Conservation (phyloP, 371 early-diverging fungal species). For the Apophysomyces variabilis region DNA sequence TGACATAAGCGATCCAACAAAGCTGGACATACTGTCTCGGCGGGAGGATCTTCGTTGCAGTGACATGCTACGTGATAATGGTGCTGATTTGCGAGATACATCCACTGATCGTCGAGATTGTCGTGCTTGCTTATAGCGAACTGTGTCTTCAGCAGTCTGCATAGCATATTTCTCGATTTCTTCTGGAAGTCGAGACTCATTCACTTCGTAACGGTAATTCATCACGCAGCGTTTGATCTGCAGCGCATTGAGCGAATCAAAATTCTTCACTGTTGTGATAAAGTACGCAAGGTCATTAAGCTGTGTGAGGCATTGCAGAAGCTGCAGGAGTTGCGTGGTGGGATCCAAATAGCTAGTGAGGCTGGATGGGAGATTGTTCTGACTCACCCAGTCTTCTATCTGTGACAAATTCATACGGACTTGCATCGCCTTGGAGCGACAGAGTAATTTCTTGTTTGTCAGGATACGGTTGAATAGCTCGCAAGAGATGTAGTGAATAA, state of each 20-base stretch:
- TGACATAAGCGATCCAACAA: conserved; percentile 36
- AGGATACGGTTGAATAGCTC: conserved; percentile 87
- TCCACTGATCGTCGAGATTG: conserved; percentile 40
- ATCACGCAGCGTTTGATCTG: conserved; percentile 77
- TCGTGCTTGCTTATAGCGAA: conserved; percentile 54
- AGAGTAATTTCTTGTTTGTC: conserved; percentile 71
- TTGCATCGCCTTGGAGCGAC: conserved; percentile 83
- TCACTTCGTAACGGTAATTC: conserved; percentile 87
- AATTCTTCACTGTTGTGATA: conserved; percentile 69
- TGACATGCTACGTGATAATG: conserved; percentile 20
- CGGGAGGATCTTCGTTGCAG: conserved; percentile 36
- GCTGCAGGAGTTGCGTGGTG: conserved; percentile 76
- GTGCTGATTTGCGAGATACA: conserved; percentile 33
- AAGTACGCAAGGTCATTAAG: conserved; percentile 68
- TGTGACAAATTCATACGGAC: conserved; percentile 84
- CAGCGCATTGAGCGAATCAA: conserved; percentile 66
- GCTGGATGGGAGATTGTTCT: conserved; percentile 53
- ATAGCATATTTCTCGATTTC: conserved; percentile 76
- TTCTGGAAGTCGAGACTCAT: conserved; percentile 71
- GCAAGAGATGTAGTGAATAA: conserved; percentile 75
- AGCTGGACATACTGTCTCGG: conserved; percentile 37
- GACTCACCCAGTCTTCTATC: conserved; percentile 85
- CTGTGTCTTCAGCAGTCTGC: conserved; percentile 67
- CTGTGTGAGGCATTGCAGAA: conserved; percentile 80
- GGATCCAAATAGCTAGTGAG: conserved; percentile 60